Percentiles rank a stretch among this genome's conserved stretches.
Conservation (phyloP, 305 asterid species). For the Coffea humblotiana region DNA sequence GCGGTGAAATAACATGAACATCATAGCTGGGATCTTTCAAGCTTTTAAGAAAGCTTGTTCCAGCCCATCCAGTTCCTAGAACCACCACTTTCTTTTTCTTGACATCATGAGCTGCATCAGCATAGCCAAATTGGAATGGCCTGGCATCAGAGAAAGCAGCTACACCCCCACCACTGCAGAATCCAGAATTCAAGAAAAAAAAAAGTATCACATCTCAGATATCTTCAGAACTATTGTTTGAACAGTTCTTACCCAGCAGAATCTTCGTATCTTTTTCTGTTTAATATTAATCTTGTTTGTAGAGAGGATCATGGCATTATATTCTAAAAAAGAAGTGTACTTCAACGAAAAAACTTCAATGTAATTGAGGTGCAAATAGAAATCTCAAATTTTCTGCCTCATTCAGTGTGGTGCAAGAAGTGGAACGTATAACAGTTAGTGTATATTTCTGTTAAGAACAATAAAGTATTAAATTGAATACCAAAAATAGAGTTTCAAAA, state of each 20-base stretch:
- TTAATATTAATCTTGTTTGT: neutral
- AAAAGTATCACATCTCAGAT: neutral
- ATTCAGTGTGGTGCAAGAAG: neutral
- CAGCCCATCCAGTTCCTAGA: conserved; percentile 61
- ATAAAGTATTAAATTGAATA: neutral
- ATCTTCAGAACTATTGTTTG: neutral
- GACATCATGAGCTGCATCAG: conserved; percentile 16
- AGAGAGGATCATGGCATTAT: neutral
- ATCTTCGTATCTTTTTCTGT: too few relatives aligned
- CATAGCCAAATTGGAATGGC: conserved; percentile 14
- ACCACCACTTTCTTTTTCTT: conserved; percentile 44
- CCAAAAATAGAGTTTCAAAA: too few relatives aligned
- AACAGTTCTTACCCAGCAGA: too few relatives aligned
- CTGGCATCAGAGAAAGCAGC: conserved; percentile 22
- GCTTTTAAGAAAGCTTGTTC: conserved; percentile 45
- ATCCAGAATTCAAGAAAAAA: conserved; percentile 1
- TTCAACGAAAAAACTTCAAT: neutral
- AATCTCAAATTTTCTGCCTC: neutral
- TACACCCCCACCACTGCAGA: conserved; percentile 29
- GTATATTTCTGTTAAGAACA: neutral
- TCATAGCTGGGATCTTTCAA: conserved; percentile 40
- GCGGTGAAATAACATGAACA: conserved; percentile 41
- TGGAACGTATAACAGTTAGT: neutral
- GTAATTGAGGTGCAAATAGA: neutral
- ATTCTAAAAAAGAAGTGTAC: neutral